Evolutionary conservation across 148 eudicot genomes (phyloP), one percentile per base, ranked within the genome.

Genomic region (Bassia scoparia): DNA sequence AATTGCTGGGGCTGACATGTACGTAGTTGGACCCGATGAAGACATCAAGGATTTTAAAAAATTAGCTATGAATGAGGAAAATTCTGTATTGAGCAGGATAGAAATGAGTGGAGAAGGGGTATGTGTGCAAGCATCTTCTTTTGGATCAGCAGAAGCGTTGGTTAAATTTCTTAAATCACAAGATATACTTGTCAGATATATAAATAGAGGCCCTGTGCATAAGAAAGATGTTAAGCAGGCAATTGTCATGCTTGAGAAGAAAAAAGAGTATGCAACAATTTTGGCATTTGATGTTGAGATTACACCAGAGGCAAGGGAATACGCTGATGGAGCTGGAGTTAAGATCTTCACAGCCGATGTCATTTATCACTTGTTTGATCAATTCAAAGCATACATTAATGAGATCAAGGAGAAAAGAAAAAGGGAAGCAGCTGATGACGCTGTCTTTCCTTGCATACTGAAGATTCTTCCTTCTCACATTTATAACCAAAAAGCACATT

Each of bases 221-320:
- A 91, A 89, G 77, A 94, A 94, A 77, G 98, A 94, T 82, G 97
- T 94, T 44, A 88, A 89, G 93, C 88, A 86, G 78, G 96, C 97
- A 27, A 88, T 97, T 71, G 93, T 91, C 37, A 94, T 94, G 96
- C 96, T 94, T 72, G 97, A 94, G 83, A 94, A 91, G 97, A 91
- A 82, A 79, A 94, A 86, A 77, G 98, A 94, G 83, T 94, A 79
- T 80, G 97, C 93, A 34, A 87, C 96, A 14, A 95, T 95, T 24
- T 78, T 95, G 77, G 97, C 98, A 52, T 95, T 95, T 64, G 97
- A 95, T 84, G 98, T 91, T 66, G 89, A 88, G 87, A 97, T 95
- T 72, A 91, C 96, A 23, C 90, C 85, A 26, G 98, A 95, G 78
- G 97, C 92, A 65, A 84, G 90, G 79, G 93, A 88, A 58, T 90